Evolutionary conservation across 2,329 filamentous ascomycete genomes (phyloP), one percentile per base, ranked within the genome.

Genomic region (Lomentospora prolificans): DNA sequence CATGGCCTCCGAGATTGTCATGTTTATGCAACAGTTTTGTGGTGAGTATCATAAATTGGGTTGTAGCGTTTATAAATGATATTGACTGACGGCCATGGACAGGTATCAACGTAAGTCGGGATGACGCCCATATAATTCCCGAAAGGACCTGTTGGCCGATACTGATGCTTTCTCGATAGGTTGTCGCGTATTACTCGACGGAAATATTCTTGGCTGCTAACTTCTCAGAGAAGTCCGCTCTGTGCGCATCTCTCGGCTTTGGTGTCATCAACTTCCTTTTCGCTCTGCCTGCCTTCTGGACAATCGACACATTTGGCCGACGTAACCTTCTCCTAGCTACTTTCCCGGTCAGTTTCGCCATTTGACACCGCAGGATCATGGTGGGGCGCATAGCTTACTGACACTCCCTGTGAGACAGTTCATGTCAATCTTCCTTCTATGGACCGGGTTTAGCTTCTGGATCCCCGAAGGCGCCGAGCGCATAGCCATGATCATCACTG

Each of bases 251-350:
- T 0, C 75, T 86, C 58, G 83, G 83, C 0, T 85, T 81, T 52
- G 84, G 84, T 2, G 70, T 84, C 52, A 76, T 86, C 63, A 86
- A 86, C 64, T 86, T 79, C 70, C 64, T 86, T 33, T 85, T 85
- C 59, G 81, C 82, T 1, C 70, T 84, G 10, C 81, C 81, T 0
- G 82, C 81, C 3, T 69, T 86, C 50, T 84, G 80, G 64, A 85
- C 82, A 4, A 87, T 87, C 59, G 84, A 88, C 63, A 85, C 78
- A 0, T 86, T 84, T 57, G 85, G 84, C 5, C 78, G 85, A 3
- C 75, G 84, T 19, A 82, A 82, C 59, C 70, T 87, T 6, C 73
- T 87, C 1, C 71, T 86, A 3, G 74, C 75, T 1, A 87, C 83
- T 0, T 85, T 87, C 63, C 84, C 84, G 2, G 60, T 61, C 46